Percentiles rank a stretch among this genome's conserved stretches.
phyloP scores from a whole-genome alignment of 257 asterid genomes.

The Solanum bulbocastanum region DNA sequence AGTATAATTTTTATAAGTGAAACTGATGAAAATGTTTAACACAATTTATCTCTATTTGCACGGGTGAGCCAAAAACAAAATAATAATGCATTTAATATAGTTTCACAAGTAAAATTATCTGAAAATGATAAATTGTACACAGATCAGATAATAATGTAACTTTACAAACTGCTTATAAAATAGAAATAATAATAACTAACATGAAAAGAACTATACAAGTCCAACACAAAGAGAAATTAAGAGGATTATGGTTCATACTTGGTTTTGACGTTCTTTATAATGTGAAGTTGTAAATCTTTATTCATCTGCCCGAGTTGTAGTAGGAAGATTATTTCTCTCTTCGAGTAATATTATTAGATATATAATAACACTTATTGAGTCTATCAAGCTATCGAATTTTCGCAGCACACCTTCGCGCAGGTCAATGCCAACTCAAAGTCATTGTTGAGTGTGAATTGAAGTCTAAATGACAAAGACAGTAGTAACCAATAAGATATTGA shows the following conservation, averaged over 20 bases:
- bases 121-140: background rate
- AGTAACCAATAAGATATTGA: too few relatives aligned
- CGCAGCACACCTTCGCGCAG: background rate
- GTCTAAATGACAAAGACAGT: background rate
- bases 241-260: background rate
- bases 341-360: too few relatives aligned
- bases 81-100: too few relatives aligned
- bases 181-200: background rate
- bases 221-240: too few relatives aligned
- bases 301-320: background rate
- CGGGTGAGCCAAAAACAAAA: background rate
- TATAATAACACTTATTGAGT: background rate
- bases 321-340: background rate
- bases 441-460: background rate
- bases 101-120: background rate
- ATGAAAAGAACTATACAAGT: background rate
- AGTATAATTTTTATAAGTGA: too few relatives aligned
- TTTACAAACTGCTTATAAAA: too few relatives aligned
- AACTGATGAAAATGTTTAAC: background rate
- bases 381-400: background rate
- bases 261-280: too few relatives aligned
- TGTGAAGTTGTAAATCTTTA: background rate
- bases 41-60: background rate
- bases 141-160: background rate
- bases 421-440: background rate